Evolutionary conservation across 441 rosid species (phyloP).

Genomic region (Pelargonium australe): DNA sequence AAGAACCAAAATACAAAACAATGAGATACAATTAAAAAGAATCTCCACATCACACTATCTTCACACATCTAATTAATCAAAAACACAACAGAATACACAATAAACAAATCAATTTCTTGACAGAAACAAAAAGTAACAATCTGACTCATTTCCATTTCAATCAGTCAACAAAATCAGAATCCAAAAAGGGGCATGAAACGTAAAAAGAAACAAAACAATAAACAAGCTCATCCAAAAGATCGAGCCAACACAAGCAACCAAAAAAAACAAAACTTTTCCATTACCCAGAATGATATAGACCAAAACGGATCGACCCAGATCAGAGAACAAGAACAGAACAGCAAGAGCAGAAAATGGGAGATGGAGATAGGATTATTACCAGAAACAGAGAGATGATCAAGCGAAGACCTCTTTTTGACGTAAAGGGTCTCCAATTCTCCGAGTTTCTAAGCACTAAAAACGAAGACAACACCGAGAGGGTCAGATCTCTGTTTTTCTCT

Average conservation of each 20-base stretch:
- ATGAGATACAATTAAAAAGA: not conserved
- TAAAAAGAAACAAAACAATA: too few relatives aligned
- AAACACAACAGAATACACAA: not conserved
- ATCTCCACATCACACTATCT: not conserved
- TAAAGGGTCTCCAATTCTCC: conserved; percentile 3
- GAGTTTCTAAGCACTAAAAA: not conserved
- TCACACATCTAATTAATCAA: not conserved
- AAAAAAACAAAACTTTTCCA: not conserved
- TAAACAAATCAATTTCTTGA: not conserved
- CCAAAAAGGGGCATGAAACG: not conserved
- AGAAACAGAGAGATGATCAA: not conserved
- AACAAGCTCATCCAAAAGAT: too few relatives aligned
- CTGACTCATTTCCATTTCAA: not conserved
- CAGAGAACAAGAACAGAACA: not conserved
- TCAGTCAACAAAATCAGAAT: not conserved
- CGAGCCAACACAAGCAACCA: not conserved
- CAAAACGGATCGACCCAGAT: conserved; percentile 1
- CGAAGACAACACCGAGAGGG: not conserved
- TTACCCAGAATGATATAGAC: not conserved
- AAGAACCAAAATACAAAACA: not conserved
- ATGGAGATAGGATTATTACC: not conserved
- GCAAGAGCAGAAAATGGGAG: not conserved
- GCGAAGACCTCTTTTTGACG: conserved; percentile 3
- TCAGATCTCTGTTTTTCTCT: conserved; percentile 18
- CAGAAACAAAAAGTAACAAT: not conserved